Percentiles rank a stretch among this genome's conserved stretches.
Conservation (phyloP, 148 eudicot species). For the Nyssa sinensis region DNA sequence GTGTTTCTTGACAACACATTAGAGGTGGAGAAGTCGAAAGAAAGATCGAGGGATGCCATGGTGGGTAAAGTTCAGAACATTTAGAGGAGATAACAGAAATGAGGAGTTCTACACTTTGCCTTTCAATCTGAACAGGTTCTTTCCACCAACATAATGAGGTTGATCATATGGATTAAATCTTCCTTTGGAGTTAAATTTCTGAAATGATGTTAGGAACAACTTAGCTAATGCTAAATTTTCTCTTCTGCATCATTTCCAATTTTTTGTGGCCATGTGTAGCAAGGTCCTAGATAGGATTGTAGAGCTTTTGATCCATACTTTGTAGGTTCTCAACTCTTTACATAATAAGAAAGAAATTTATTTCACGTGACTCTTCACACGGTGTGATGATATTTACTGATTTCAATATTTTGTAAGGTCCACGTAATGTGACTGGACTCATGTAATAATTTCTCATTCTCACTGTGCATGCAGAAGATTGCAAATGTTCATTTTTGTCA, state of each 20-base stretch:
- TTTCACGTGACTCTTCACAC: too few relatives aligned
- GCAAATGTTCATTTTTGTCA: too few relatives aligned
- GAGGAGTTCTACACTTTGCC: conserved; percentile 98
- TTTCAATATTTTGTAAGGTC: too few relatives aligned
- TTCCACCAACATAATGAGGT: conserved; percentile 70
- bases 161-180: neutral
- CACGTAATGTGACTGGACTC: too few relatives aligned
- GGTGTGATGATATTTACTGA: too few relatives aligned
- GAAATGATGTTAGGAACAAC: neutral
- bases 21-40: conserved; percentile 89
- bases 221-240: conserved; percentile 11
- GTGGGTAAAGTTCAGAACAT: conserved; percentile 98
- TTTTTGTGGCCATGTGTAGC: conserved; percentile 27
- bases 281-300: conserved; percentile 20
- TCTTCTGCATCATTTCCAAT: conserved; percentile 15
- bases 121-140: conserved; percentile 95
- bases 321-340: conserved; percentile 10
- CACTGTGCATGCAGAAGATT: too few relatives aligned
- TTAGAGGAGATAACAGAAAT: conserved; percentile 89
- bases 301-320: conserved; percentile 19
- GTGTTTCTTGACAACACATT: conserved; percentile 94
- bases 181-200: too few relatives aligned
- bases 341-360: conserved; percentile 16
- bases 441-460: too few relatives aligned
- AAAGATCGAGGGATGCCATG: conserved; percentile 98